These are phyloP conservation scores for Olyra latifolia DNA, from an alignment of 176 grass and related monocot genomes.

Conservation along the genomic window DNA sequence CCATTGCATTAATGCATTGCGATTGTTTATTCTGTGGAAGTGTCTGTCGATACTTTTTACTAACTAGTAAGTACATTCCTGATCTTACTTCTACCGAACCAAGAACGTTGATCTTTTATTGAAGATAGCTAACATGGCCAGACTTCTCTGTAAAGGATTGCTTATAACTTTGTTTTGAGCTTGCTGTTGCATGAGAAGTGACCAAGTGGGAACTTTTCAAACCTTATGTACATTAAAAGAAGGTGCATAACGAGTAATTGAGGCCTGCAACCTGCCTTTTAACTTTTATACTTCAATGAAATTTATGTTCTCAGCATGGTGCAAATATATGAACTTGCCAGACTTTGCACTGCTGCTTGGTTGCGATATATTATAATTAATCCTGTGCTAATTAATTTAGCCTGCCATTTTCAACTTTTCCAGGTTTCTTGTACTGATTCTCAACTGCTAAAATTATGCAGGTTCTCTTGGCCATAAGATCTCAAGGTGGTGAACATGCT, in stretches of 20 bases:
- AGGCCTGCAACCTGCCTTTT: not conserved
- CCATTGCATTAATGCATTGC: not conserved
- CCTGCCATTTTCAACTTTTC: not conserved
- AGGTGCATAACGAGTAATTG: not conserved
- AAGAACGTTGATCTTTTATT: not conserved
- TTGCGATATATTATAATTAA: not conserved
- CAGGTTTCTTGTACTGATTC: conserved; percentile 15
- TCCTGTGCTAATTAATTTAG: not conserved
- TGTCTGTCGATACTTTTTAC: not conserved
- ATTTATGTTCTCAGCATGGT: not conserved
- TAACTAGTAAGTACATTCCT: not conserved
- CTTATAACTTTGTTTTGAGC: not conserved
- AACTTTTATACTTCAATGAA: not conserved
- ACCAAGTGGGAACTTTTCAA: not conserved
- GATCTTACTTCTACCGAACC: not conserved
- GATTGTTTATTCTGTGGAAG: not conserved
- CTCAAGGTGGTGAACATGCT: conserved; percentile 74
- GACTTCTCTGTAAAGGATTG: not conserved
- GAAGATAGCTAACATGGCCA: not conserved
- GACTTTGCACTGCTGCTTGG: not conserved
- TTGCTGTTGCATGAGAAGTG: not conserved
- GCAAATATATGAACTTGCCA: not conserved
- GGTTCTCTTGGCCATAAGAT: conserved; percentile 82
- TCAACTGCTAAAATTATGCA: conserved; percentile 15
- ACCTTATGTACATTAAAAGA: not conserved